These are phyloP conservation scores for Austroboletus novae-zelandiae DNA, from an alignment of 1,284 basidiomycete species.

Conservation along the genomic window DNA sequence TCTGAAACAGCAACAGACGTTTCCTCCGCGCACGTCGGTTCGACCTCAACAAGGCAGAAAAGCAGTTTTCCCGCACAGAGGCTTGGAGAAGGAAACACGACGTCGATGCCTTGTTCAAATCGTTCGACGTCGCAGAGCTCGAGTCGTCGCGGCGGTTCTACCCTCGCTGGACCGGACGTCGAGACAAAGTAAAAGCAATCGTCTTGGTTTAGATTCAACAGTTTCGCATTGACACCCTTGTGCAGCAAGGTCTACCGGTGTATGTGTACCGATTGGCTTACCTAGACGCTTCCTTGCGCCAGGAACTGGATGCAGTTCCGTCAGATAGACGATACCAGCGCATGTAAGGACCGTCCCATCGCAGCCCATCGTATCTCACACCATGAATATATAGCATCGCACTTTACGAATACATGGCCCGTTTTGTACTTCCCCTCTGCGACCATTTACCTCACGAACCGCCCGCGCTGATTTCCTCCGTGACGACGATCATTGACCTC, in stretches of 20 bases:
- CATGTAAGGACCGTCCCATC: conserved; percentile 45
- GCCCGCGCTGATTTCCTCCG: conserved; percentile 57
- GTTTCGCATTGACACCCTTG: background rate
- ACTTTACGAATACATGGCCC: conserved; percentile 65
- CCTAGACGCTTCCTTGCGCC: conserved; percentile 49
- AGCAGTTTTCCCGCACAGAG: conserved; percentile 65
- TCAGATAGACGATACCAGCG: conserved; percentile 60
- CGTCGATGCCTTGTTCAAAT: conserved; percentile 59
- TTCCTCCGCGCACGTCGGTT: conserved; percentile 74
- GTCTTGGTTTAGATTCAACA: background rate
- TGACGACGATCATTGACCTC: conserved; percentile 75
- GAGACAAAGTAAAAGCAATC: conserved; percentile 57
- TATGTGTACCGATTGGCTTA: conserved; percentile 71
- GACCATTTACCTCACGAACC: conserved; percentile 57
- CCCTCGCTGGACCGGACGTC: conserved; percentile 74
- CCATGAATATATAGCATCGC: conserved; percentile 37
- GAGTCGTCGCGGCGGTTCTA: conserved; percentile 61
- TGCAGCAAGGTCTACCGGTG: conserved; percentile 63
- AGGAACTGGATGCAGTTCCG: conserved; percentile 56
- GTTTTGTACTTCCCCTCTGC: conserved; percentile 64
- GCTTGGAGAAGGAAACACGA: conserved; percentile 62
- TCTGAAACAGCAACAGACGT: conserved; percentile 44
- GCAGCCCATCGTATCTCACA: background rate
- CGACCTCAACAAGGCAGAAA: conserved; percentile 58
- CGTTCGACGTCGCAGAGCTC: conserved; percentile 59